Base-by-base conservation (phyloP, 805 yeast genomes). In the Huiozyma sinensis region DNA sequence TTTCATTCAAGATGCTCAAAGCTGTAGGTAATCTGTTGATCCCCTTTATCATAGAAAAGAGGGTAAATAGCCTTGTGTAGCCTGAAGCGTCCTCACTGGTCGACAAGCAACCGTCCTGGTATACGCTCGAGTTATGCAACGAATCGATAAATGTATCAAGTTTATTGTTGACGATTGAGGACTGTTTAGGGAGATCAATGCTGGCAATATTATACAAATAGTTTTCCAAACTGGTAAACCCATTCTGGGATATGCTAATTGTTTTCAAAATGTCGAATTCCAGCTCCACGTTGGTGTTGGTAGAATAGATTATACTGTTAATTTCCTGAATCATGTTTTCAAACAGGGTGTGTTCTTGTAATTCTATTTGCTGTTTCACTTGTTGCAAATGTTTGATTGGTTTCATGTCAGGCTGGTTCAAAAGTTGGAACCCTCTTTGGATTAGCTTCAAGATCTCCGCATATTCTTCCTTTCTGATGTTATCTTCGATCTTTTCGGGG, bases 251-350 rank as follows among this genome's bases (percentile, higher is more conserved):
- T 12, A 44, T 44, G 12, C 52, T 48, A 32, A 54, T 47, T 7
- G 53, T 50, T 13, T 54, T 50, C n/a, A 55, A 41, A 4, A 61
- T 58, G 38, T 55, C 50, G 10, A 52, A 50, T 34, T 58, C 54
- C 33, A 29, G 10, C 38, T 27, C 7, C 28, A 28, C 24, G 5
- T 31, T 12, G 8, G 47, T 47, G 12, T 60, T 65, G 51, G 76
- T 78, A 36, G 82, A 66, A 53, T 81, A 85, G n/a, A 84, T 66
- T 44, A 84, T 81, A 39, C 71, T 73, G 46, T 77, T 79, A 36
- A 87, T 64, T 54, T 88, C 95, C 49, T 84, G 95, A n/a, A 84
- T 67, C 13, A 89, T 67, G 49, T 76, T 75, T 39, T 81, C 87
- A 54, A 82, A 81, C 29, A 89, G 65, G 36, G 73, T 71, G 45